Evolutionary conservation across 2,329 filamentous ascomycete species (phyloP).

Genomic region (Pseudogymnoascus sp.): DNA sequence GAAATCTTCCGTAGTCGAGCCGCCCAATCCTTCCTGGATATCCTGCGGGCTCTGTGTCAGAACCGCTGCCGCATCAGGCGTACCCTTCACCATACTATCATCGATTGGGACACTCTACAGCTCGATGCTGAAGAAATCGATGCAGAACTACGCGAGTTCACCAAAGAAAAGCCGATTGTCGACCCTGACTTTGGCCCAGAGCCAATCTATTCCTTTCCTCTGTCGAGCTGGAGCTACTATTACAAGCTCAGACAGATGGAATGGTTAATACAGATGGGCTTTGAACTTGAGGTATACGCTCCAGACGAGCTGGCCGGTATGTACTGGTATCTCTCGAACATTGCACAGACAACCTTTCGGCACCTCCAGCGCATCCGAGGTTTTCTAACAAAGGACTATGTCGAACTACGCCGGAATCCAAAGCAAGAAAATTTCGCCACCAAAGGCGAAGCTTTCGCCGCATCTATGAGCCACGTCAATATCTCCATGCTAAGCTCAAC

Average conservation of each 20-base stretch:
- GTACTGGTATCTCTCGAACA: slow-evolving; percentile 81
- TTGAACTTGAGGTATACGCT: slow-evolving; percentile 86
- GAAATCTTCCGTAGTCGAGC: slow-evolving; percentile 56
- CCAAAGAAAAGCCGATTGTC: slow-evolving; percentile 51
- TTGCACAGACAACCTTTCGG: slow-evolving; percentile 51
- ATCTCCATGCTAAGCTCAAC: slow-evolving; percentile 56
- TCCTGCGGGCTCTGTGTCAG: slow-evolving; percentile 77
- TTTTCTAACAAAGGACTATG: slow-evolving; percentile 40
- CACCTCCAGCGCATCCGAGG: slow-evolving; percentile 66
- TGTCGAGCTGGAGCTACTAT: slow-evolving; percentile 83
- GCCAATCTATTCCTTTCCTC: slow-evolving; percentile 56
- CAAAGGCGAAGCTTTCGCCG: slow-evolving; percentile 37
- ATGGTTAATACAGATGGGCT: slow-evolving; percentile 81
- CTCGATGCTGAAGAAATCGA: slow-evolving; percentile 73
- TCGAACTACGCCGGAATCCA: slow-evolving; percentile 12
- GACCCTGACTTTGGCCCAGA: slow-evolving; percentile 41
- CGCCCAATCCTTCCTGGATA: slow-evolving; percentile 68
- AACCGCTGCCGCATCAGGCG: slow-evolving; percentile 86
- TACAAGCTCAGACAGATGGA: slow-evolving; percentile 87
- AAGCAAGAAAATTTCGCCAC: slow-evolving; percentile 13
- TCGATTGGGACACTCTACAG: slow-evolving; percentile 79
- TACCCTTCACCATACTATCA: slow-evolving; percentile 74
- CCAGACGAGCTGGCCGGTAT: slow-evolving; percentile 76
- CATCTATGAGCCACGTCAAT: slow-evolving; percentile 47
- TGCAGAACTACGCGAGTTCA: slow-evolving; percentile 51